Percentiles rank a stretch among this genome's conserved stretches.
phyloP scores from a whole-genome alignment of 2,329 filamentous ascomycete species.

The Sclerotinia subarctica region DNA sequence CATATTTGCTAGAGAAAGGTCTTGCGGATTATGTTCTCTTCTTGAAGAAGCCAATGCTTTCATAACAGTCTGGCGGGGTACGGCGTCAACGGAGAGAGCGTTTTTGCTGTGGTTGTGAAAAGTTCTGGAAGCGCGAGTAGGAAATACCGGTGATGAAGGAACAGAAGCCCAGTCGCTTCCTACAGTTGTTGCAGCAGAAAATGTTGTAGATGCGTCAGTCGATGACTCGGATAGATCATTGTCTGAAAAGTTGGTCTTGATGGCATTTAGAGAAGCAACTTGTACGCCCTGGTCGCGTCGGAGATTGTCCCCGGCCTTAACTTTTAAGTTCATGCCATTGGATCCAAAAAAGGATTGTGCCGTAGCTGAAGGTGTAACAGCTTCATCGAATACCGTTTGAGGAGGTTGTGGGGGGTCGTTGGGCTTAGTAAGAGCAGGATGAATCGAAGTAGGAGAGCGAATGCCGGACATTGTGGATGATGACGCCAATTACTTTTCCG shows the following conservation, averaged over 20 bases:
- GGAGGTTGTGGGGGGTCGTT: constrained; percentile 24
- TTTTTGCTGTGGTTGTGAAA: constrained; percentile 35
- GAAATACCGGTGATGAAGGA: constrained; percentile 33
- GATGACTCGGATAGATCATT: constrained; percentile 34
- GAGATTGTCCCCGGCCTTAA: constrained; percentile 40
- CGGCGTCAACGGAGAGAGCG: constrained; percentile 39
- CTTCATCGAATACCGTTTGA: constrained; percentile 33
- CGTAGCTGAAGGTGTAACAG: constrained; percentile 23
- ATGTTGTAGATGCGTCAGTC: constrained; percentile 11
- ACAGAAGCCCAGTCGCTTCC: constrained; percentile 33
- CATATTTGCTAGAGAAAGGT: constrained; percentile 20
- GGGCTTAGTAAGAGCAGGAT: constrained; percentile 48
- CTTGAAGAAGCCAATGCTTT: constrained; percentile 72
- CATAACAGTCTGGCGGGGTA: constrained; percentile 78
- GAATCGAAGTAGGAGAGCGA: constrained; percentile 49
- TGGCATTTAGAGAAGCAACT: constrained; percentile 42
- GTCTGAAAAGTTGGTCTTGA: constrained; percentile 29
- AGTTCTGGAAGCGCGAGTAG: constrained; percentile 24
- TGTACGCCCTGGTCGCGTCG: constrained; percentile 45
- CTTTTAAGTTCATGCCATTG: constrained; percentile 36
- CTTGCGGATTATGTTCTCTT: constrained; percentile 55
- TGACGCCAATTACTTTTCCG: not conserved
- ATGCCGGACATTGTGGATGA: constrained; percentile 42
- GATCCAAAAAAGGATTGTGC: constrained; percentile 28
- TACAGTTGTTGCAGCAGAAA: constrained; percentile 36